Evolutionary conservation across 306 rosid species (phyloP).

Genomic region (Vachellia collinsii): DNA sequence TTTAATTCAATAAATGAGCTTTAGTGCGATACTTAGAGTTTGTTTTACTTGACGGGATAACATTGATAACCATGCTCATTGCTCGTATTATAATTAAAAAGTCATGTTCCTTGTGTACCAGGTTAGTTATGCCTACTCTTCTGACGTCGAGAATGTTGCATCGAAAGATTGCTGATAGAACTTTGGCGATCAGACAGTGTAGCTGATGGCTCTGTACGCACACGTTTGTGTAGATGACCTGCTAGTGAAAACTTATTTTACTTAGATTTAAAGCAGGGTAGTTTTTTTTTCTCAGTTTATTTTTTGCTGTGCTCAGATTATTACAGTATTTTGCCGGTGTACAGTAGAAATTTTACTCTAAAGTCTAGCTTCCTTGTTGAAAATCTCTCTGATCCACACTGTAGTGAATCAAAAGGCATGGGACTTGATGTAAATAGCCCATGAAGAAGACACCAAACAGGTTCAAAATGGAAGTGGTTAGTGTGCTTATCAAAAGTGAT

Average conservation of each 20-base stretch:
- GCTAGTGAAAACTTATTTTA: not conserved
- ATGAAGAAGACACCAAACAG: too few relatives aligned
- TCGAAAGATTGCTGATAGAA: not conserved
- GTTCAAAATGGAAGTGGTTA: too few relatives aligned
- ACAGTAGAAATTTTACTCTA: not conserved
- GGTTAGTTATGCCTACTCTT: not conserved
- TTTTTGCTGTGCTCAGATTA: not conserved
- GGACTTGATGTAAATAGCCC: too few relatives aligned
- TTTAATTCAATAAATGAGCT: too few relatives aligned
- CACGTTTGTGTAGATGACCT: not conserved
- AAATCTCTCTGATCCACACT: too few relatives aligned
- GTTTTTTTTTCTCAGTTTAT: not conserved
- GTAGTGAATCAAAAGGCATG: too few relatives aligned
- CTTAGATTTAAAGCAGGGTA: not conserved
- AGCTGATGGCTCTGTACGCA: slow-evolving; percentile 1
- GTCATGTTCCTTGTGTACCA: not conserved
- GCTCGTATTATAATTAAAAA: not conserved
- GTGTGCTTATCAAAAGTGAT: too few relatives aligned
- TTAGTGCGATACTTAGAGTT: too few relatives aligned
- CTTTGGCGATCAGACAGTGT: not conserved
- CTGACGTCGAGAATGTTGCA: not conserved
- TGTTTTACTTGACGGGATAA: too few relatives aligned
- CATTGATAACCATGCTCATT: too few relatives aligned
- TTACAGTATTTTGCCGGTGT: not conserved
- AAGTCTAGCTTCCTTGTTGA: slow-evolving; percentile 17